Evolutionary conservation across 306 rosid species (phyloP), one percentile per base, ranked within the genome.

Genomic region (Quercus robur): DNA sequence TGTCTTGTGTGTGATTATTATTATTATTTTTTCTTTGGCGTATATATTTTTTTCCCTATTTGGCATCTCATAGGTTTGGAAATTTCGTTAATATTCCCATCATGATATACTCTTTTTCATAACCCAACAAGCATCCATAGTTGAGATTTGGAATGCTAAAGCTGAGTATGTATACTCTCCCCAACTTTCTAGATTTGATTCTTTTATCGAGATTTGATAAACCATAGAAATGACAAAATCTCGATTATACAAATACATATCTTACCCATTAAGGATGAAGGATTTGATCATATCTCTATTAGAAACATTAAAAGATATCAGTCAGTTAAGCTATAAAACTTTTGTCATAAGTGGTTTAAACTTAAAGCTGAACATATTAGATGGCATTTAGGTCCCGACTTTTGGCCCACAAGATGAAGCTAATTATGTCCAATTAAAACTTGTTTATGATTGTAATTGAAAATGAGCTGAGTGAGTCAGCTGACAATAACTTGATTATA

Each of bases 391-490:
- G 8, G 12, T 38, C 52, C 56, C 62, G 76, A 72, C 57, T 12
- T 28, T 69, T 56, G 30, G 31, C 56, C 46, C 77, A 55, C 23
- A 21, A 8, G 15, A 59, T 52, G 61, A 61, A 81, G 55, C 56
- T 46, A 28, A 59, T 23, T 61, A 75, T 66, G 51, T 26, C 41
- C 38, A 0, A 49, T 49, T 12, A 26, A 18, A 38, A 38, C 20
- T 20, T 17, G 28, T 28, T 49, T 23, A 62, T 71, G 46, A 76
- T 62, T 15, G 71, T 72, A 12, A 14, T 44, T 6, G 58, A 62
- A 49, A 35, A 25, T 33, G 75, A 78, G 63, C 77, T 61, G 79
- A 71, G 82, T 76, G 78, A 71, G 82, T 74, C 86, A 79, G 75
- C 49, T 79, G 78, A 67, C 64, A 79, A 67, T 76, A 84, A 86